A percentile compares a stretch with the other conserved stretches of the same genome.
phyloP scores from a whole-genome alignment of 805 yeast genomes.

The Candida manassasensis region DNA sequence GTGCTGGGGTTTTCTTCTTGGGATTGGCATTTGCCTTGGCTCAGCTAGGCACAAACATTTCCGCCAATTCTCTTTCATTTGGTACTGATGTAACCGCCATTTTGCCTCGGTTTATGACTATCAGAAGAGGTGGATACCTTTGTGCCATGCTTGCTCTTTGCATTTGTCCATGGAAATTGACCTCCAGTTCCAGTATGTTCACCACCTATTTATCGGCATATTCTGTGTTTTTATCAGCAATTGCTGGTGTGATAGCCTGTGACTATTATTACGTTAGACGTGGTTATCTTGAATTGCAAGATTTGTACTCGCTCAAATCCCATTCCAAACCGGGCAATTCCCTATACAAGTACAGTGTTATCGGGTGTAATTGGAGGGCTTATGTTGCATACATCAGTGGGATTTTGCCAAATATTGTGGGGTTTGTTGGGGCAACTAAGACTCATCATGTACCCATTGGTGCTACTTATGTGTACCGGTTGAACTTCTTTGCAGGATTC shows the following conservation, averaged over 20 bases:
- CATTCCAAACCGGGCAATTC: conserved; percentile 24
- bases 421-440: conserved; percentile 80
- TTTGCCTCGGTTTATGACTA: conserved; percentile 35
- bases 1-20: conserved; percentile 41
- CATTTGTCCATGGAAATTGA: conserved; percentile 41
- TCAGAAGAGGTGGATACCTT: conserved; percentile 38
- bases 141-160: conserved; percentile 37
- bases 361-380: conserved; percentile 83
- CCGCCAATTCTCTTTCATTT: conserved; percentile 39
- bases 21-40: conserved; percentile 38
- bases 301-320: conserved; percentile 50
- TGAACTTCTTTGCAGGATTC: conserved; percentile 78
- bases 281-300: conserved; percentile 60
- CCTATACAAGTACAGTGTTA: conserved; percentile 54
- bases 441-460: conserved; percentile 68
- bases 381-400: conserved; percentile 76
- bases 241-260: conserved; percentile 39
- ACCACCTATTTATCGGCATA: conserved; percentile 41
- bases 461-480: conserved; percentile 66
- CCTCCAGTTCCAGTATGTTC: conserved; percentile 34
- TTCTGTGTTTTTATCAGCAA: conserved; percentile 39
- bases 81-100: conserved; percentile 41
- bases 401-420: conserved; percentile 77
- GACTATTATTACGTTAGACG: conserved; percentile 58
- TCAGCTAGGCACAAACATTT: conserved; percentile 39